Conservation (phyloP, 352 stramenopile genomes). For the Globisporangium heterothallicum region DNA sequence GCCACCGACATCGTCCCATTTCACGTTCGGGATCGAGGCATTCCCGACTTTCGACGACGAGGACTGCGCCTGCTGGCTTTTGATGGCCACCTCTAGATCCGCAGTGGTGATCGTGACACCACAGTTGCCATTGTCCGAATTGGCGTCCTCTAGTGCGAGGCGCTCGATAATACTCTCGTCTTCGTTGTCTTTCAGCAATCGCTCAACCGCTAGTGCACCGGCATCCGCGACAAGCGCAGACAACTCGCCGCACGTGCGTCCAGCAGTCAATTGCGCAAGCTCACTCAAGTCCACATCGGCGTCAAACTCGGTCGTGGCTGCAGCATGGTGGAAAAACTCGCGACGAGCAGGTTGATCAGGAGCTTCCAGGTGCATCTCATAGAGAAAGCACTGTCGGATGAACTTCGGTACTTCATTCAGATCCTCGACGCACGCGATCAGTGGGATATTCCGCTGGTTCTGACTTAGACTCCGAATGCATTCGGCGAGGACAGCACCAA, state of each 20-base stretch:
- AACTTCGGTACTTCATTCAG: conserved; percentile 74
- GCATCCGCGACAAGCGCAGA: conserved; percentile 61
- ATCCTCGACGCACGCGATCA: conserved; percentile 78
- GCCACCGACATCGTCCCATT: conserved; percentile 98
- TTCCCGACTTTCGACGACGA: conserved; percentile 62
- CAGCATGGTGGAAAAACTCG: conserved; percentile 47
- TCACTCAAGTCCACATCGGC: conserved; percentile 48
- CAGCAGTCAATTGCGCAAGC: conserved; percentile 62
- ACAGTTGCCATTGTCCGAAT: conserved; percentile 6
- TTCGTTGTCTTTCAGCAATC: conserved; percentile 22
- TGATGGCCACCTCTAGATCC: conserved; percentile 52
- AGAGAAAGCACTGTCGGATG: conserved; percentile 76
- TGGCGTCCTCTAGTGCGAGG: conserved; percentile 14
- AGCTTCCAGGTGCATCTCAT: conserved; percentile 63
- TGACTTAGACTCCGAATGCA: conserved; percentile 58
- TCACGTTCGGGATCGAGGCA: conserved; percentile 91
- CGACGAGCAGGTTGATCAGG: conserved; percentile 50
- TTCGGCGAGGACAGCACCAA: conserved; percentile 57
- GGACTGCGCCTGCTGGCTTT: conserved; percentile 60
- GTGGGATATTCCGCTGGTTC: conserved; percentile 43
- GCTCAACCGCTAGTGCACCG: conserved; percentile 41
- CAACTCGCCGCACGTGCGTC: conserved; percentile 71
- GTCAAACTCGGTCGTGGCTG: conserved; percentile 27
- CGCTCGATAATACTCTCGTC: conserved; percentile 9
- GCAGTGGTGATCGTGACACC: conserved; percentile 30